Evolutionary conservation across 148 eudicot species (phyloP).

Genomic region (Dysphania ambrosioides): DNA sequence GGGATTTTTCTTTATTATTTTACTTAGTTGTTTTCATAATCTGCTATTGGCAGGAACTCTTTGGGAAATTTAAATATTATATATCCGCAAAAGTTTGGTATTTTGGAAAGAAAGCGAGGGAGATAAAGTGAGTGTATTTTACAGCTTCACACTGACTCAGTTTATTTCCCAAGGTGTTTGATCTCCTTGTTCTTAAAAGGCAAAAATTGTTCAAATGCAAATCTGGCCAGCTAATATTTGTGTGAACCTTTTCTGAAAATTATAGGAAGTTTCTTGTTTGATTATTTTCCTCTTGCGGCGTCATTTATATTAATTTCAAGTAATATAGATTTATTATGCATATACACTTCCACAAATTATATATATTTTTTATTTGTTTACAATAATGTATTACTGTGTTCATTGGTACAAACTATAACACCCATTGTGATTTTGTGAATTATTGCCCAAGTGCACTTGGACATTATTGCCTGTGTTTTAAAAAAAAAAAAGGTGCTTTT

Average conservation of each 20-base stretch:
- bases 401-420: background rate
- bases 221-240: slow-evolving; percentile 13
- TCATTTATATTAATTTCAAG: background rate
- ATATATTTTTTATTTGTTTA: background rate
- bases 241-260: background rate
- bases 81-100: background rate
- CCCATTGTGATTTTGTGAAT: background rate
- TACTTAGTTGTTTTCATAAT: background rate
- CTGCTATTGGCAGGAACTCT: slow-evolving; percentile 2
- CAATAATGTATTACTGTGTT: background rate
- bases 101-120: slow-evolving; percentile 19
- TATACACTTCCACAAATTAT: background rate
- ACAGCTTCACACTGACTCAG: slow-evolving; percentile 4
- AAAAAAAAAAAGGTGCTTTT: background rate
- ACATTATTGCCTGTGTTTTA: no score
- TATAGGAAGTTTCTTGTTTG: slow-evolving; percentile 1
- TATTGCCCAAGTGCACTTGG: background rate
- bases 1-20: slow-evolving; percentile 12
- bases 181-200: slow-evolving; percentile 8
- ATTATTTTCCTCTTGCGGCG: slow-evolving; percentile 19
- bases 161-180: background rate
- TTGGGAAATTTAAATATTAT: background rate
- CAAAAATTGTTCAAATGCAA: slow-evolving; percentile 15
- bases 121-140: slow-evolving; percentile 5
- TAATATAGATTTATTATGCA: slow-evolving; percentile 16